Conservation (phyloP, 306 rosid genomes). For the Quercus gilva region DNA sequence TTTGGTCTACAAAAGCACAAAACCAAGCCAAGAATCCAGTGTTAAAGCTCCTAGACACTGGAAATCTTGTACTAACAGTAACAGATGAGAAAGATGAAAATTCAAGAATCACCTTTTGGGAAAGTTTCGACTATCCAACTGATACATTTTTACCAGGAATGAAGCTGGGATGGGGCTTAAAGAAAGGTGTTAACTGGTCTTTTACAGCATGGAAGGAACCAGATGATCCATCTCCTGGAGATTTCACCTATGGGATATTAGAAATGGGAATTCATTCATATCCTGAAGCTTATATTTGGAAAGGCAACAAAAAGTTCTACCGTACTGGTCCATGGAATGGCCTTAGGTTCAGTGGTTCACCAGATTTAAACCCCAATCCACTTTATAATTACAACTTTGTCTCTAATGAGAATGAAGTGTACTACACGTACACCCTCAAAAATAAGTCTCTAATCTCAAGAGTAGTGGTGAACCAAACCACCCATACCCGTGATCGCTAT, state of each 20-base stretch:
- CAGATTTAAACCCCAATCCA: conserved; percentile 27
- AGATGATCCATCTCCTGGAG: conserved; percentile 54
- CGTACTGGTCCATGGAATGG: conserved; percentile 56
- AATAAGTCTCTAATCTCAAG: conserved; percentile 34
- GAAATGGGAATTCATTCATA: conserved; percentile 9
- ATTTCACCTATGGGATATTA: conserved; percentile 30
- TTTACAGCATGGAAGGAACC: conserved; percentile 42
- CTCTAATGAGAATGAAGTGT: conserved; percentile 35
- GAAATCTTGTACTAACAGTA: conserved; percentile 43
- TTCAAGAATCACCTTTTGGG: conserved; percentile 40
- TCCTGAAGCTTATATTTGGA: conserved; percentile 39
- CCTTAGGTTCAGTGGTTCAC: conserved; percentile 35
- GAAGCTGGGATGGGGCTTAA: conserved; percentile 58
- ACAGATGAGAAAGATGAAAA: conserved; percentile 19
- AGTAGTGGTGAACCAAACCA: conserved; percentile 39
- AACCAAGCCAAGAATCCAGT: conserved; percentile 22
- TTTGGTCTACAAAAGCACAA: conserved; percentile 37
- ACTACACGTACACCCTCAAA: conserved; percentile 36
- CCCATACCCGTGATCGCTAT: conserved; percentile 15
- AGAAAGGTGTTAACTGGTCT: conserved; percentile 28
- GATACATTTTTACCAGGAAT: conserved; percentile 53
- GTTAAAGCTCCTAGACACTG: conserved; percentile 40
- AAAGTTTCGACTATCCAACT: conserved; percentile 62
- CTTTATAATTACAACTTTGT: conserved; percentile 30
- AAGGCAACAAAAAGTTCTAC: conserved; percentile 23